A percentile compares a stretch with the other conserved stretches of the same genome.
Evolutionary conservation across 257 asterid genomes (phyloP).

Genomic region (Jacaranda mimosifolia): DNA sequence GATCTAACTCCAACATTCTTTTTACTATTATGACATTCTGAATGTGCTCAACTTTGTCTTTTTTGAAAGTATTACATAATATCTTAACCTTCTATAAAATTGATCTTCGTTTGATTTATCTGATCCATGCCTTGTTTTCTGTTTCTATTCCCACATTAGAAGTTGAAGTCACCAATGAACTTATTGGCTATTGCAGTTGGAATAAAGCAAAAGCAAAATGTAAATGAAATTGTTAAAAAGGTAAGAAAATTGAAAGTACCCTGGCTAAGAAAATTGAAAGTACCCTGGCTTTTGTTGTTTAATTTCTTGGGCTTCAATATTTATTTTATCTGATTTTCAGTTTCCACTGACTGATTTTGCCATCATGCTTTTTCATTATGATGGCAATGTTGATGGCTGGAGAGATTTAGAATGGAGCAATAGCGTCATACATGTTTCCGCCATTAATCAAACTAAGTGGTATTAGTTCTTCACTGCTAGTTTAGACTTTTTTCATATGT

Average conservation of each 20-base stretch:
- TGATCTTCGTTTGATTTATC: conserved; percentile 31
- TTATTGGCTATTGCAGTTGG: conserved; percentile 87
- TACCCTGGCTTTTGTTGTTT: not conserved
- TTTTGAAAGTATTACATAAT: not conserved
- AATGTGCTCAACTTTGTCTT: not conserved
- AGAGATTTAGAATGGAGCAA: conserved; percentile 71
- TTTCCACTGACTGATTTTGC: conserved; percentile 60
- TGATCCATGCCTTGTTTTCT: conserved; percentile 28
- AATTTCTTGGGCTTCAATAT: conserved; percentile 15
- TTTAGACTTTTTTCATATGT: not conserved
- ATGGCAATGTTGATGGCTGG: conserved; percentile 78
- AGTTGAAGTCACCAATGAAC: conserved; percentile 55
- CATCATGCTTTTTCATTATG: conserved; percentile 81
- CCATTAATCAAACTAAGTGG: conserved; percentile 84
- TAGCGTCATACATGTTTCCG: conserved; percentile 67
- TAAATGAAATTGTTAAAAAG: conserved; percentile 68
- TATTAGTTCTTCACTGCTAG: conserved; percentile 25
- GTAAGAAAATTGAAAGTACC: conserved; percentile 39
- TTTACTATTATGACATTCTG: not conserved
- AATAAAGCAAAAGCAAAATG: conserved; percentile 68
- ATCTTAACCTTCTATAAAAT: not conserved
- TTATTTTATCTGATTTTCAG: conserved; percentile 47
- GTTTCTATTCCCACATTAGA: conserved; percentile 43
- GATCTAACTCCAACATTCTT: not conserved
- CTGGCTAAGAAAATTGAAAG: conserved; percentile 13